Conservation (phyloP, 768 basidiomycete species). For the Leccinum longicurvipes region DNA sequence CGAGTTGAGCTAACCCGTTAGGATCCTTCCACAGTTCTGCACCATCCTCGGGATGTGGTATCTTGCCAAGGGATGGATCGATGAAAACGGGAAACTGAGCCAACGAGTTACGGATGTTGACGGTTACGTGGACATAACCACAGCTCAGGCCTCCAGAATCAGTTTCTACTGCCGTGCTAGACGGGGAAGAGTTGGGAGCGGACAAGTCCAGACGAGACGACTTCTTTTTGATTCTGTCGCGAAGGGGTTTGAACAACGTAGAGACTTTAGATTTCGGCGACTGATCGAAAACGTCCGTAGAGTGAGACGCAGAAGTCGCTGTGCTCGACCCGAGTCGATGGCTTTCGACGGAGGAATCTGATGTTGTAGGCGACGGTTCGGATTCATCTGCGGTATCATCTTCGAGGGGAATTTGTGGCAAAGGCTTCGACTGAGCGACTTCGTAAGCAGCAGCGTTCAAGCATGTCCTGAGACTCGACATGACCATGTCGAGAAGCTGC, state of each 20-base stretch:
- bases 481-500: conserved; percentile 29
- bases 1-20: conserved; percentile 25
- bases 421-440: conserved; percentile 25
- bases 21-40: conserved; percentile 28
- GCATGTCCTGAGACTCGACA: conserved; percentile 32
- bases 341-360: conserved; percentile 6
- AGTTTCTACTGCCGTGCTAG: conserved; percentile 21
- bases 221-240: conserved; percentile 3
- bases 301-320: neutral
- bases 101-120: conserved; percentile 27
- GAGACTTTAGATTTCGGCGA: conserved; percentile 12
- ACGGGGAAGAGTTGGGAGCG: conserved; percentile 8
- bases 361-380: neutral
- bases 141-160: conserved; percentile 10
- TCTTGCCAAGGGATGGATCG: conserved; percentile 27
- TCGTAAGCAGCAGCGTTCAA: conserved; percentile 30
- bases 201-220: conserved; percentile 4
- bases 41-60: conserved; percentile 29
- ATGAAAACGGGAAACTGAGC: conserved; percentile 26
- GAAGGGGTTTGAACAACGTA: conserved; percentile 17
- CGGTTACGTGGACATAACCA: conserved; percentile 25
- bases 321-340: neutral
- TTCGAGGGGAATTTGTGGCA: conserved; percentile 22
- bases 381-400: conserved; percentile 1
- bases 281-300: conserved; percentile 2